A percentile compares a stretch with the other conserved stretches of the same genome.
phyloP scores from a whole-genome alignment of 2,329 filamentous ascomycete genomes.

The Neurospora crassa region DNA sequence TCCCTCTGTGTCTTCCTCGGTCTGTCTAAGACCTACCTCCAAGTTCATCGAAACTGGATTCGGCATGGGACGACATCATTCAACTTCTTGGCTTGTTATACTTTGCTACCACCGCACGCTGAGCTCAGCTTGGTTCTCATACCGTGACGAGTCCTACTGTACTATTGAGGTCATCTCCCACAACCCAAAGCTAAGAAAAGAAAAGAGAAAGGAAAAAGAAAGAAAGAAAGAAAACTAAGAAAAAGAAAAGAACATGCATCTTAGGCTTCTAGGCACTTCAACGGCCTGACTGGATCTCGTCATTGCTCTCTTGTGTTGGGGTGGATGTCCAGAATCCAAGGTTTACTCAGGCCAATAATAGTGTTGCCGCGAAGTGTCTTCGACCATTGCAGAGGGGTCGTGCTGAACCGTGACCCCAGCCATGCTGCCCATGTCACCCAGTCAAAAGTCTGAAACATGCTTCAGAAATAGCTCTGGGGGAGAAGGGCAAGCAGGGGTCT shows the following conservation, averaged over 20 bases:
- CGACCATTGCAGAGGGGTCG: constrained; percentile 12
- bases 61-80: background rate
- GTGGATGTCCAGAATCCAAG: background rate
- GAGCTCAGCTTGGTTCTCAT: background rate
- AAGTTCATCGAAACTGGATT: background rate
- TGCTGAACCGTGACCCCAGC: constrained; percentile 12
- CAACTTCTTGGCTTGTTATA: background rate
- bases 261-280: background rate
- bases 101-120: background rate
- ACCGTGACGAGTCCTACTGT: background rate
- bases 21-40: background rate
- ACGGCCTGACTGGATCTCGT: background rate
- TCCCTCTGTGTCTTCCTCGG: background rate
- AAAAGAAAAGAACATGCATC: background rate
- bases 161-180: background rate
- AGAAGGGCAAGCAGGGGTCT: constrained; percentile 9
- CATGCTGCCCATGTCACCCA: constrained; percentile 13
- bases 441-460: constrained; percentile 21
- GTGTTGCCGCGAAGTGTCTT: background rate
- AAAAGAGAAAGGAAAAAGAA: background rate
- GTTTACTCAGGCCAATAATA: background rate
- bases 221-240: too few relatives aligned
- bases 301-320: background rate
- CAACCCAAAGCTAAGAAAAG: background rate
- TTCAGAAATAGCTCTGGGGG: constrained; percentile 20